These are phyloP conservation scores for Holtermannia corniformis DNA, from an alignment of 768 basidiomycete genomes.

Conservation along the genomic window DNA sequence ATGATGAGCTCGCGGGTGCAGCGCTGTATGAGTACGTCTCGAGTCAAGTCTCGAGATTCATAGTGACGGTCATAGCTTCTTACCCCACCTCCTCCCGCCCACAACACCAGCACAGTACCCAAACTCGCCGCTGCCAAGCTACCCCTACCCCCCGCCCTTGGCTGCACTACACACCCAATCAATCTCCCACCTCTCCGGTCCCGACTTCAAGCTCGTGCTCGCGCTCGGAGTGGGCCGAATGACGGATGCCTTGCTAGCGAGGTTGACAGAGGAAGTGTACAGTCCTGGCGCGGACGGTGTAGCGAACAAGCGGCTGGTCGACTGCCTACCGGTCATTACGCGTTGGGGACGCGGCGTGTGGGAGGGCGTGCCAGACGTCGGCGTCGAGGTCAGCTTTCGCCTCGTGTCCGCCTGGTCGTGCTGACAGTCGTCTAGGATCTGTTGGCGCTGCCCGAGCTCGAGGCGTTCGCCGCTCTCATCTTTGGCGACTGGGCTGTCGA, in stretches of 20 bases:
- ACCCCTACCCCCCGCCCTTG: conserved; percentile 49
- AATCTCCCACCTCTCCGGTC: conserved; percentile 51
- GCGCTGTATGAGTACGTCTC: conserved; percentile 25
- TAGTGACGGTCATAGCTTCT: conserved; percentile 33
- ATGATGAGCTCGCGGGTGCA: conserved; percentile 52
- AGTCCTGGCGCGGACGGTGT: conserved; percentile 28
- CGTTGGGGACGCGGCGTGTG: conserved; percentile 53
- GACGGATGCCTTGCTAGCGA: conserved; percentile 54
- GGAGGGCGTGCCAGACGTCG: conserved; percentile 31
- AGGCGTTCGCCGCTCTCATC: conserved; percentile 34
- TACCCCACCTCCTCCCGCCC: conserved; percentile 48
- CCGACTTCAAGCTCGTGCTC: conserved; percentile 63
- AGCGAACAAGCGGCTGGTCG: conserved; percentile 57
- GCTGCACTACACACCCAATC: conserved; percentile 61
- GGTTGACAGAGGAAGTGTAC: conserved; percentile 58
- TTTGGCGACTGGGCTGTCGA: conserved; percentile 36
- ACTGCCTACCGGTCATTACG: conserved; percentile 67
- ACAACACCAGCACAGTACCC: conserved; percentile 2
- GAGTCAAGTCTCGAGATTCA: no score
- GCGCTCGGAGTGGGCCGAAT: conserved; percentile 65
- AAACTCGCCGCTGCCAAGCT: conserved; percentile 29
- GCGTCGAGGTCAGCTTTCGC: conserved; percentile 29
- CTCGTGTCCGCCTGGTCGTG: background rate
- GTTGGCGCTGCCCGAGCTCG: conserved; percentile 23
- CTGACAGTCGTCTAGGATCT: conserved; percentile 13